These are phyloP conservation scores for Puccinia hordei DNA, from an alignment of 1,284 basidiomycete genomes.

Conservation along the genomic window DNA sequence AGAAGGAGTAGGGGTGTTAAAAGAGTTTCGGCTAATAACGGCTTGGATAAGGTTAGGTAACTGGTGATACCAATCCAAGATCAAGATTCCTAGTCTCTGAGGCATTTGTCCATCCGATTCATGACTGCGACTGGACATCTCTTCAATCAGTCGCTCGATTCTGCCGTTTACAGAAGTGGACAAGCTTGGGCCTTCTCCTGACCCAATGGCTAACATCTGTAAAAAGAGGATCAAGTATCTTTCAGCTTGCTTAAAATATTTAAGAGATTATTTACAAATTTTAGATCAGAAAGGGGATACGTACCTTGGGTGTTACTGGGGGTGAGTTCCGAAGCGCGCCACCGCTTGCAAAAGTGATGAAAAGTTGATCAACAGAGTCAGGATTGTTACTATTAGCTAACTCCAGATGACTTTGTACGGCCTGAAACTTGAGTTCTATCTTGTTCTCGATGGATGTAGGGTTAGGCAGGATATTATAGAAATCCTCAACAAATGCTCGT, in stretches of 20 bases:
- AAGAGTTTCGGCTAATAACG: slow-evolving; percentile 22
- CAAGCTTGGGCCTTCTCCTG: neutral
- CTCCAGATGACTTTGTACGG: slow-evolving; percentile 52
- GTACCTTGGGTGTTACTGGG: slow-evolving; percentile 38
- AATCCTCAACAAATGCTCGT: slow-evolving; percentile 54
- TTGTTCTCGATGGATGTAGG: slow-evolving; percentile 51
- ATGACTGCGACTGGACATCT: neutral
- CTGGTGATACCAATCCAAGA: slow-evolving; percentile 43
- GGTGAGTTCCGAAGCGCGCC: slow-evolving; percentile 37
- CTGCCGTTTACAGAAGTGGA: neutral
- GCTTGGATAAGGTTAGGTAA: slow-evolving; percentile 16
- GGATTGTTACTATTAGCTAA: slow-evolving; percentile 30
- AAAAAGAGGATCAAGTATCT: neutral
- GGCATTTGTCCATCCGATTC: too few relatives aligned
- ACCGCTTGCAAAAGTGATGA: slow-evolving; percentile 55
- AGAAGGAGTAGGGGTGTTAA: neutral
- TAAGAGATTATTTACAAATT: too few relatives aligned
- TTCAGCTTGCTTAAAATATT: neutral
- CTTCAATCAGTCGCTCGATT: neutral
- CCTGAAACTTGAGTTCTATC: slow-evolving; percentile 52
- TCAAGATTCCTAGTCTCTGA: slow-evolving; percentile 28
- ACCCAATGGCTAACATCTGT: slow-evolving; percentile 45
- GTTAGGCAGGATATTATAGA: slow-evolving; percentile 52
- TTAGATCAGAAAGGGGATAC: neutral
- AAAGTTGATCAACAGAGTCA: slow-evolving; percentile 52